phyloP scores from a whole-genome alignment of 257 asterid species.

The Gynochthodes officinalis region DNA sequence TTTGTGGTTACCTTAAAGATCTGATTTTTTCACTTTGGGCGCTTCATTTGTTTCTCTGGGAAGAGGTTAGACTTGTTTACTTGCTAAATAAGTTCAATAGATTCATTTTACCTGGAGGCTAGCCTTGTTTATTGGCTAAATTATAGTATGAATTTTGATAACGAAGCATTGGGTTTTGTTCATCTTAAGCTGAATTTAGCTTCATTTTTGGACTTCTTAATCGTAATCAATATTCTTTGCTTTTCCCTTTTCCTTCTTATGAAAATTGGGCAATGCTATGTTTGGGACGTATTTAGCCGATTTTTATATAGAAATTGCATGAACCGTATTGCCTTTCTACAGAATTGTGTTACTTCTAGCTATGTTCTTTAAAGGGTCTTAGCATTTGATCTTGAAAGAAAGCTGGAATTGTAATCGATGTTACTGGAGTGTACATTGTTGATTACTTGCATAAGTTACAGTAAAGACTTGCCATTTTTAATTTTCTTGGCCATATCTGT shows the following conservation, averaged over 20 bases:
- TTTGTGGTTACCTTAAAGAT: not conserved
- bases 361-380: not conserved
- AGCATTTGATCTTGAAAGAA: not conserved
- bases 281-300: not conserved
- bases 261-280: not conserved
- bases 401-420: not conserved
- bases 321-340: not conserved
- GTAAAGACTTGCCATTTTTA: not conserved
- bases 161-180: not conserved
- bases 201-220: not conserved
- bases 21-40: not conserved
- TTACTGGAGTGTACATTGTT: not conserved
- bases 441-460: not conserved
- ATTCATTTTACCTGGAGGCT: not conserved
- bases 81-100: not conserved
- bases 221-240: not conserved
- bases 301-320: not conserved
- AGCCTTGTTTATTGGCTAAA: not conserved
- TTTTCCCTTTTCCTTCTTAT: not conserved
- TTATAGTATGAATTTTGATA: not conserved
- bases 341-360: not conserved
- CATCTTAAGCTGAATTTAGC: not conserved
- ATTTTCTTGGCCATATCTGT: not conserved
- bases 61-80: conserved; percentile 9
- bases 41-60: not conserved